Percentiles rank a stretch among this genome's conserved stretches.
Evolutionary conservation across 768 basidiomycete species (phyloP).

Genomic region (Pisolithus microcarpus): DNA sequence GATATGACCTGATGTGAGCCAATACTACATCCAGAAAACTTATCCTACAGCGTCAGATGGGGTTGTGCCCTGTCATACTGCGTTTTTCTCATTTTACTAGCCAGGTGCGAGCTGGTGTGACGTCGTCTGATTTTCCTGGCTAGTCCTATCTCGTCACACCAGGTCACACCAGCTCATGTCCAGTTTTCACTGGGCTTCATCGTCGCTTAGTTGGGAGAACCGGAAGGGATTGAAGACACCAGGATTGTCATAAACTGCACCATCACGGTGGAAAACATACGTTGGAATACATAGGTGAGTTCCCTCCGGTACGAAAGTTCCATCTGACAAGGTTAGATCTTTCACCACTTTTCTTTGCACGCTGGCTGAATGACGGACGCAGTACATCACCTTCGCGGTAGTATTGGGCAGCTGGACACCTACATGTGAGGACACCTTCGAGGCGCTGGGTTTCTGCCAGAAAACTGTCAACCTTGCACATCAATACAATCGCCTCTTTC

Average conservation of each 20-base stretch:
- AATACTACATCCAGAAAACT: too few relatives aligned
- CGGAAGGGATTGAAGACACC: conserved; percentile 26
- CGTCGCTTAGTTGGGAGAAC: too few relatives aligned
- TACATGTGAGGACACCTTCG: conserved; percentile 11
- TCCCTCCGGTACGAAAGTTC: conserved; percentile 30
- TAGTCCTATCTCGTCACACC: too few relatives aligned
- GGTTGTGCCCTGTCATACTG: too few relatives aligned
- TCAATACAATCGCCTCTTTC: conserved; percentile 19
- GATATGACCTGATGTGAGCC: too few relatives aligned
- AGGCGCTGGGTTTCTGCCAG: conserved; percentile 30
- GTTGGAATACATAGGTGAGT: conserved; percentile 19
- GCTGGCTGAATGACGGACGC: conserved; percentile 10
- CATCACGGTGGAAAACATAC: conserved; percentile 14
- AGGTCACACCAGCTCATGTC: too few relatives aligned
- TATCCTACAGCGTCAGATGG: too few relatives aligned
- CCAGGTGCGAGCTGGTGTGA: too few relatives aligned
- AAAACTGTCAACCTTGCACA: conserved; percentile 37
- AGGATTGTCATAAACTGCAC: conserved; percentile 26
- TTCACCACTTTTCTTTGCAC: conserved; percentile 19
- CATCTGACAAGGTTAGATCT: conserved; percentile 30
- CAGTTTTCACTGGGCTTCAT: too few relatives aligned
- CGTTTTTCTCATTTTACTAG: too few relatives aligned
- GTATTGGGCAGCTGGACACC: background rate
- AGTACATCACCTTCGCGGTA: background rate
- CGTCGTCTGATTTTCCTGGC: too few relatives aligned